Evolutionary conservation across 306 rosid genomes (phyloP).

Genomic region (Castanea crenata): DNA sequence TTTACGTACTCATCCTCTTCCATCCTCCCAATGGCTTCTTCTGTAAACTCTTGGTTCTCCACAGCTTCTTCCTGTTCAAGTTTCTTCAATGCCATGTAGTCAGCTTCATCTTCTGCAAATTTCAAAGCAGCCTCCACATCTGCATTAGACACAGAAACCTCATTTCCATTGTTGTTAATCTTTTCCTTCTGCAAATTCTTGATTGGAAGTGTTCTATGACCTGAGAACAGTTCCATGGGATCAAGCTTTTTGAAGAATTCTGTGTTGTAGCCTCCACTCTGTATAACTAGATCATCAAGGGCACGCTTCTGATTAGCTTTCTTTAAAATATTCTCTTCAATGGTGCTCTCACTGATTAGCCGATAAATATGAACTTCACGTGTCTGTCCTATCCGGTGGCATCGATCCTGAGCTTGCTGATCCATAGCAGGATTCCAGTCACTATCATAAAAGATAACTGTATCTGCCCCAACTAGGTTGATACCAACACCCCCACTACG

Average conservation of each 20-base stretch:
- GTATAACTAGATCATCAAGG: conserved; percentile 95
- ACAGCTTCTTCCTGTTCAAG: conserved; percentile 97
- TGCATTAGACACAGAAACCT: conserved; percentile 69
- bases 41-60: conserved; percentile 96
- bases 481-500: conserved; percentile 99
- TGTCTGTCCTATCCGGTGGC: conserved; percentile 99
- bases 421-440: conserved; percentile 99
- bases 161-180: conserved; percentile 44
- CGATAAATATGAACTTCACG: conserved; percentile 96
- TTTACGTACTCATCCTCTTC: conserved; percentile 90
- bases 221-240: conserved; percentile 92
- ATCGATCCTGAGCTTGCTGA: conserved; percentile 99
- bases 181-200: conserved; percentile 73
- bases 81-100: conserved; percentile 92
- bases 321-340: conserved; percentile 95
- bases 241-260: conserved; percentile 97
- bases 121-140: conserved; percentile 95
- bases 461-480: conserved; percentile 97
- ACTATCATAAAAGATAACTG: conserved; percentile 95
- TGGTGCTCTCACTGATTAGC: conserved; percentile 92
- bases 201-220: conserved; percentile 62
- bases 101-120: conserved; percentile 95
- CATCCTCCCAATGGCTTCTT: conserved; percentile 88
- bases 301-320: conserved; percentile 99
- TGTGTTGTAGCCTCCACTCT: conserved; percentile 96